Conservation (phyloP, 1,139 yeast species). For the Pichia sp. region DNA sequence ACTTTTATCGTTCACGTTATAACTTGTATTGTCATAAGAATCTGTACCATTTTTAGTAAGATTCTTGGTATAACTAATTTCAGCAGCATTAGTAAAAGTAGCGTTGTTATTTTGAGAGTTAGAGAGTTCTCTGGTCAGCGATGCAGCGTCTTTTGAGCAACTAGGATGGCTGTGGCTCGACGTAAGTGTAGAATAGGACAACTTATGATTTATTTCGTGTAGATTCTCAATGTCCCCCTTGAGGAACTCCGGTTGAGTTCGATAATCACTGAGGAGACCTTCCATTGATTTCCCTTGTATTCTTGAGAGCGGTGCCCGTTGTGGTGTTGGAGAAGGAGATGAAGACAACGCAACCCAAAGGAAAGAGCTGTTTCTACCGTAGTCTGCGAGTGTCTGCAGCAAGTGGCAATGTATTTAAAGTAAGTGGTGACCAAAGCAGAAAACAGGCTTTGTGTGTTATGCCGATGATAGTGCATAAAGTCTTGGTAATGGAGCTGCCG, state of each 20-base stretch:
- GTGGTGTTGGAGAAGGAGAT: background rate
- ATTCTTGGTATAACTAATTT: background rate
- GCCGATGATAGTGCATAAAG: too few species aligned
- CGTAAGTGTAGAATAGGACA: conserved; percentile 1
- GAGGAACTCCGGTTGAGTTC: background rate
- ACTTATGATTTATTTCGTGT: background rate
- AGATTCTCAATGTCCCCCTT: background rate
- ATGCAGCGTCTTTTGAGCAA: background rate
- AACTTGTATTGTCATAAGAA: too few species aligned
- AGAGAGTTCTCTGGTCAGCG: background rate
- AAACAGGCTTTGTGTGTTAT: too few species aligned
- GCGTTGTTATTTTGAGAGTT: background rate
- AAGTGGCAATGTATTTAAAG: too few species aligned
- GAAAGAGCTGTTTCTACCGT: too few species aligned
- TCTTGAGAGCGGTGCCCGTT: background rate
- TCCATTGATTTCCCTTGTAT: background rate
- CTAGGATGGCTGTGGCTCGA: background rate
- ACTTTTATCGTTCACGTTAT: background rate
- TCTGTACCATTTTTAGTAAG: background rate
- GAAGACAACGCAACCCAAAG: too few species aligned
- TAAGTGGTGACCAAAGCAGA: too few species aligned
- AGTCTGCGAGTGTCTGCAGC: too few species aligned
- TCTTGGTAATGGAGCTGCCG: background rate
- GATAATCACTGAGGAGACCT: background rate
- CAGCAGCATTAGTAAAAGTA: background rate